Evolutionary conservation across 805 yeast species (phyloP), one percentile per base, ranked within the genome.

Genomic region (Starmera quercuum): DNA sequence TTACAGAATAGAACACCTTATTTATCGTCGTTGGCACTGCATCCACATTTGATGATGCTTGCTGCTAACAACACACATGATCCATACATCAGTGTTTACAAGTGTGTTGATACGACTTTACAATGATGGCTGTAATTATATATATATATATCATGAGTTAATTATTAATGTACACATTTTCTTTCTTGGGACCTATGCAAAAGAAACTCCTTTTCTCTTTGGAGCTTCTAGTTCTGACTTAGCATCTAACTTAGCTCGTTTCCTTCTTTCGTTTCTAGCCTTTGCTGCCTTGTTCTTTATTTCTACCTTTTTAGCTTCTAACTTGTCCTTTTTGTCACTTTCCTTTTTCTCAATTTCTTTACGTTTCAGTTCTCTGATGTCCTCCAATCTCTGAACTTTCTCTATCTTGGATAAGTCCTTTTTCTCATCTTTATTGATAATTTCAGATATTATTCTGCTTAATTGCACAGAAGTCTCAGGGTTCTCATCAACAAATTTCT

Each of bases 1-100:
- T 47, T 54, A 29, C 54, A 50, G 24, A 54, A 45, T 27, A 47
- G 54, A 33, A 37, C 45, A 1, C 53, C 51, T 20, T 82, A 79
- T 44, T 66, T 88, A 28, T 75, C 86, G 3, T 66, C 78, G 3
- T 54, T 86, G 42, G 66, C 80, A 0, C 74, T 92, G 49, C 98
- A 92, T 54, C 98, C 98, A 2, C 98, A 92, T 53, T 66, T 90
- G 42, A 85, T 92, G 95, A 75, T 85, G 73, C 51, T 92, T 53
- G 97, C 96, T 2, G 83, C 86, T 1, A 80, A 81, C 46, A 83
- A 83, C 53, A 71, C 78, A 34, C 94, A 85, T 50, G 92, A 82
- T 51, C 68, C 86, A 2, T 73, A 70, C 43, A 76, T 87, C 28
- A 72, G 73, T 43, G 61, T 86, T 19, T 81, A 78, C 47, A 64